Evolutionary conservation across 2,329 filamentous ascomycete genomes (phyloP).

Genomic region (Parasarocladium wereldwijsianum): DNA sequence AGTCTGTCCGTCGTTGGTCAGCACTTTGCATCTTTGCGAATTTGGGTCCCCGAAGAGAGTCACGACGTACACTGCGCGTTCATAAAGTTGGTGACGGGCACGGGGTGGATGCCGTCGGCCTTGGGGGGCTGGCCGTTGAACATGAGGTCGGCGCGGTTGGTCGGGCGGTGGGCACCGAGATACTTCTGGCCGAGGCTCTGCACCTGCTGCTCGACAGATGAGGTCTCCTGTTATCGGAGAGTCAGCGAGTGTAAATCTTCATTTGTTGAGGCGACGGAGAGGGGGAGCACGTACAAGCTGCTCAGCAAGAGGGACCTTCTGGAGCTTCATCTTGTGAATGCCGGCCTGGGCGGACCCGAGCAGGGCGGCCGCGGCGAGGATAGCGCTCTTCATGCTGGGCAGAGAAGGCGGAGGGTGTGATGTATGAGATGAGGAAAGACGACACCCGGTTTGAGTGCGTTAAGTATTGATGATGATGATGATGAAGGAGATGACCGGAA

Average conservation of each 20-base stretch:
- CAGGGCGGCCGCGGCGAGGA: conserved; percentile 59
- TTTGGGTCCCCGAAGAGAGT: neutral
- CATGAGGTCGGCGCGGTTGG: conserved; percentile 57
- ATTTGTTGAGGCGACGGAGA: neutral
- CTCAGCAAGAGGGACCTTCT: conserved; percentile 86
- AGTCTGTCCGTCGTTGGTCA: conserved; percentile 46
- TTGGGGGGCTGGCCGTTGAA: conserved; percentile 63
- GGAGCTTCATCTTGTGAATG: conserved; percentile 91
- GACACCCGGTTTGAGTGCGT: conserved; percentile 1
- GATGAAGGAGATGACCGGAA: neutral
- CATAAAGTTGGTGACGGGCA: conserved; percentile 92
- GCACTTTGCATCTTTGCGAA: neutral
- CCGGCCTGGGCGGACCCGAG: conserved; percentile 71
- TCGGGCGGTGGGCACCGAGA: conserved; percentile 56
- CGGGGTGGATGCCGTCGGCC: conserved; percentile 54
- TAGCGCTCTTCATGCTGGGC: conserved; percentile 69
- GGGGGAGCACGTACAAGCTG: conserved; percentile 59
- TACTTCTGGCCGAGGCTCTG: conserved; percentile 89
- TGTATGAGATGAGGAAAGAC: no score
- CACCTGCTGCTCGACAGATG: conserved; percentile 69
- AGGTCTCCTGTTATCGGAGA: conserved; percentile 45
- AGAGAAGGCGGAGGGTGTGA: no score
- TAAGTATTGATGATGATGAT: conserved; percentile 1
- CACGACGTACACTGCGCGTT: conserved; percentile 82
- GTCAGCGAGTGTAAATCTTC: no score